phyloP scores from a whole-genome alignment of 176 grass and related monocot species.

The Elymus sibiricus region DNA sequence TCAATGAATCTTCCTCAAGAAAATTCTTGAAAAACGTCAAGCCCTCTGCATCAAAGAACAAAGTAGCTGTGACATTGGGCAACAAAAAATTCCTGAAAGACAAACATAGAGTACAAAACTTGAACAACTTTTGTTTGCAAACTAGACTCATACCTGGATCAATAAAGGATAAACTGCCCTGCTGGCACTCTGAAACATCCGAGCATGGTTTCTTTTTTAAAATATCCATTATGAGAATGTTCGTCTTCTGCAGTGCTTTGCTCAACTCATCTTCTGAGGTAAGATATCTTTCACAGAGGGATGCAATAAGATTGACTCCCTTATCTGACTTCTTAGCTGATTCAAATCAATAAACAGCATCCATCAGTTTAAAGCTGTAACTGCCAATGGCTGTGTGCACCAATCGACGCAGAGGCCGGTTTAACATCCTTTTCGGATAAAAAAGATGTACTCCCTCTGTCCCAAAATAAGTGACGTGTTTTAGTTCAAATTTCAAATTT shows the following conservation, averaged over 20 bases:
- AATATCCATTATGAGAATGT: slow-evolving; percentile 70
- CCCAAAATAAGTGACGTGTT: too few species aligned
- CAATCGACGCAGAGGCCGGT: not conserved
- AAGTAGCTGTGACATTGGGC: not conserved
- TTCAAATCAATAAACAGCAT: slow-evolving; percentile 26
- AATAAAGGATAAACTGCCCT: slow-evolving; percentile 55
- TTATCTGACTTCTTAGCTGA: slow-evolving; percentile 87
- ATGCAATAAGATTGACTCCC: slow-evolving; percentile 78
- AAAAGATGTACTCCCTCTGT: too few species aligned
- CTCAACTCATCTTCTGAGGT: slow-evolving; percentile 90
- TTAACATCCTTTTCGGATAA: not conserved
- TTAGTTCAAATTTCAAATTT: too few species aligned
- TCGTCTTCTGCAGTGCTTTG: slow-evolving; percentile 71
- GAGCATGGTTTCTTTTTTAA: slow-evolving; percentile 73
- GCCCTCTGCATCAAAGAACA: slow-evolving; percentile 53
- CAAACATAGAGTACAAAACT: slow-evolving; percentile 7
- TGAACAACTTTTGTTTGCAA: not conserved
- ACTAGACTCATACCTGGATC: slow-evolving; percentile 58
- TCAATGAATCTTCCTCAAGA: slow-evolving; percentile 60
- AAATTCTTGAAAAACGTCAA: slow-evolving; percentile 86
- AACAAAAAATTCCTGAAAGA: slow-evolving; percentile 20
- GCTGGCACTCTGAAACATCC: slow-evolving; percentile 42
- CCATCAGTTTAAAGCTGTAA: slow-evolving; percentile 7
- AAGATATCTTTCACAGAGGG: slow-evolving; percentile 80
- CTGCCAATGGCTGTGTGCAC: not conserved